These are phyloP conservation scores for Ceratobasidium sp. DNA, from an alignment of 1,284 basidiomycete species.

Conservation along the genomic window DNA sequence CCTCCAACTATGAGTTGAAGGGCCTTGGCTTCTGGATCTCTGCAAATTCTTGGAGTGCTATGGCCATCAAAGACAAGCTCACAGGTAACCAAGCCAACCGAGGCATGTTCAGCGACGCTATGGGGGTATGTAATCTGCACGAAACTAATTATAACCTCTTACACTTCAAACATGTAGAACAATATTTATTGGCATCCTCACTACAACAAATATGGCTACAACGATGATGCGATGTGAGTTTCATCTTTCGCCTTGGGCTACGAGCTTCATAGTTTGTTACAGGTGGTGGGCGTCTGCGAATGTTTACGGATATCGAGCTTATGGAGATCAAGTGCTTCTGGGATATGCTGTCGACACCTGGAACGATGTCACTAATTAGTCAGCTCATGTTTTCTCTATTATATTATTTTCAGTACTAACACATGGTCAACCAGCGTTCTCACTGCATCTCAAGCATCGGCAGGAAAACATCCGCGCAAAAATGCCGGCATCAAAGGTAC, in stretches of 20 bases:
- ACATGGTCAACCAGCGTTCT: constrained; percentile 51
- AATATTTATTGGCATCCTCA: constrained; percentile 34
- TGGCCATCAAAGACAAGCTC: constrained; percentile 56
- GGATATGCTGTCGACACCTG: constrained; percentile 58
- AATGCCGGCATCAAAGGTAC: constrained; percentile 52
- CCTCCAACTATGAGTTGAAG: constrained; percentile 24
- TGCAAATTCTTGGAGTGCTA: constrained; percentile 58
- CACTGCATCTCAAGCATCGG: constrained; percentile 52
- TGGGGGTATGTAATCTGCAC: constrained; percentile 53
- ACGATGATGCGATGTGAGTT: constrained; percentile 56
- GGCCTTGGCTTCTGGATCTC: constrained; percentile 58
- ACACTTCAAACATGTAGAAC: constrained; percentile 43
- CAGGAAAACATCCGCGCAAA: constrained; percentile 53
- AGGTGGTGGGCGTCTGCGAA: constrained; percentile 64
- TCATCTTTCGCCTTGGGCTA: not conserved
- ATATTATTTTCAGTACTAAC: not conserved
- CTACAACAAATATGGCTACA: constrained; percentile 49
- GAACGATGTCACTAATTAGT: constrained; percentile 58
- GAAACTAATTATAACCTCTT: constrained; percentile 55
- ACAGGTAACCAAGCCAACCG: constrained; percentile 52
- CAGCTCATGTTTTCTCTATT: constrained; percentile 41
- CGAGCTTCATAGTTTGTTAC: constrained; percentile 1
- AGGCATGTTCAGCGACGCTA: constrained; percentile 52
- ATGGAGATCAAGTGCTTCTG: constrained; percentile 54
- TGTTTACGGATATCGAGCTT: constrained; percentile 58